Base-by-base conservation (phyloP, 2,329 filamentous ascomycete genomes). In the Gnomoniopsis smithogilvyi region DNA sequence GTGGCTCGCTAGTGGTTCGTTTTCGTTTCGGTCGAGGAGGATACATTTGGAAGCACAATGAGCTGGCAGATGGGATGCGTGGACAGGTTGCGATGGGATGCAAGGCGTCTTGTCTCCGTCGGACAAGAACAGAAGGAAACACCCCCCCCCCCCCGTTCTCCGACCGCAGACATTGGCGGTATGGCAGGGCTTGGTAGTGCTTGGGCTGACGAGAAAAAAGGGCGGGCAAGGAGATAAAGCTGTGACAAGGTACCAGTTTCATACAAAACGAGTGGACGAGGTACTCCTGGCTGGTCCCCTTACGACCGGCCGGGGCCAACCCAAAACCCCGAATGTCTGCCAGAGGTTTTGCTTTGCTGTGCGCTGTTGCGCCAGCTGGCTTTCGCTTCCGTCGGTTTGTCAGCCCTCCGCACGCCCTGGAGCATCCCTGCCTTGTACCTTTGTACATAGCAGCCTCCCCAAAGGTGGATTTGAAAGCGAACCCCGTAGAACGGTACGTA, bases 261-360 rank as follows among this genome's bases (percentile, higher is more conserved):
- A 53, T 43, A 33, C 19, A 30, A 17, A 45, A 34, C 45, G 59
- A 58, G 56, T 48, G 59, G 41, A 6, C 26, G 19, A 34, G 59
- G 59, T 59, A 61, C 59, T 34, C 41, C 8, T n/a, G 11, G 17
- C 7, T 26, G 45, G 10, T 22, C 54, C 56, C 49, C 30, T 52
- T 51, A 56, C 60, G 60, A 56, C 60, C 60, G 60, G 60, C 60
- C 60, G 60, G 60, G 60, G 52, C 52, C 56, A 59, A 51, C 54
- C 36, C 60, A 59, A 62, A 62, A 59, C 60, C 60, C 59, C 51
- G 54, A 56, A 49, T 51, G 52, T 56, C 50, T 41, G 43, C 33
- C 51, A 45, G 50, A 51, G 11, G 34, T 33, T 3, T 10, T 51
- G n/a, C 6, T 15, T 43, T 43, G 38, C 38, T 17, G 38, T 19